A percentile compares a stretch with the other conserved stretches of the same genome.
Evolutionary conservation across 2,329 filamentous ascomycete genomes (phyloP).

Genomic region (Fonsecaea pugnacius): DNA sequence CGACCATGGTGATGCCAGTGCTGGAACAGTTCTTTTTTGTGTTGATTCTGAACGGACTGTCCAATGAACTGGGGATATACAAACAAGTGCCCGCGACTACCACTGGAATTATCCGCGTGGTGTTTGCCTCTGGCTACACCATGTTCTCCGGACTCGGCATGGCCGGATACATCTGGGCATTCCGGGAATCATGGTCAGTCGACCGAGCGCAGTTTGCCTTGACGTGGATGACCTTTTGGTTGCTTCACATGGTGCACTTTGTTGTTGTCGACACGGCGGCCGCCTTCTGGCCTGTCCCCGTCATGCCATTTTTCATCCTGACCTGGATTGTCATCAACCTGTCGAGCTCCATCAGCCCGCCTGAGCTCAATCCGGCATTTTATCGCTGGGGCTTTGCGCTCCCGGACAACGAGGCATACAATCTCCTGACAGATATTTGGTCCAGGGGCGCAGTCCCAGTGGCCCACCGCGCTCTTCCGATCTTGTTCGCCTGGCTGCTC

Average conservation of each 20-base stretch:
- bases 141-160: slow-evolving; percentile 49
- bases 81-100: slow-evolving; percentile 39
- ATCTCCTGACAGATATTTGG: slow-evolving; percentile 52
- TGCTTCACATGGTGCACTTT: slow-evolving; percentile 53
- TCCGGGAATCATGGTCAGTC: slow-evolving; percentile 48
- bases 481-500: slow-evolving; percentile 50
- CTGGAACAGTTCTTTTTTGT: slow-evolving; percentile 57
- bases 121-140: slow-evolving; percentile 46
- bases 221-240: slow-evolving; percentile 52
- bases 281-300: slow-evolving; percentile 46
- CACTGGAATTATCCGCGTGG: slow-evolving; percentile 44
- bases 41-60: slow-evolving; percentile 52
- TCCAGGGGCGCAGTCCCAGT: slow-evolving; percentile 49
- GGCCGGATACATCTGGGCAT: slow-evolving; percentile 48
- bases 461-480: slow-evolving; percentile 48
- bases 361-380: slow-evolving; percentile 50
- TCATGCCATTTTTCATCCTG: slow-evolving; percentile 51
- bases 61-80: slow-evolving; percentile 46
- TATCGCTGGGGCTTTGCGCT: slow-evolving; percentile 49
- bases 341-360: slow-evolving; percentile 49
- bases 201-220: slow-evolving; percentile 48
- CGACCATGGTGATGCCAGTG: slow-evolving; percentile 52
- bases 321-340: slow-evolving; percentile 53
- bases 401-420: slow-evolving; percentile 49
- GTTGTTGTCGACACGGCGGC: slow-evolving; percentile 52